Evolutionary conservation across 2,329 filamentous ascomycete genomes (phyloP).

Genomic region (Aspergillus neotritici): DNA sequence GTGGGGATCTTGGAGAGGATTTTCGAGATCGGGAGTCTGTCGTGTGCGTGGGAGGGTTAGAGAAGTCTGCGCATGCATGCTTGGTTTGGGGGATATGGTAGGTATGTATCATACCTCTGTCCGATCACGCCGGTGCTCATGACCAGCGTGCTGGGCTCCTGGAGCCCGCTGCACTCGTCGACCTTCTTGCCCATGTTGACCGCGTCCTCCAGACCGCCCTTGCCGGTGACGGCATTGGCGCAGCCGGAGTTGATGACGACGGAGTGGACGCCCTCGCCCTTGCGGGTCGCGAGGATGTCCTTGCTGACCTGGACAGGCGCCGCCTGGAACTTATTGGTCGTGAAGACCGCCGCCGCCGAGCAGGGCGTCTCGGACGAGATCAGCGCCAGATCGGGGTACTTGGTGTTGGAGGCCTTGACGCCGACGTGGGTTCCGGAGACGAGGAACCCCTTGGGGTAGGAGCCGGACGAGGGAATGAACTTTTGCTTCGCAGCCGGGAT

Average conservation of each 20-base stretch:
- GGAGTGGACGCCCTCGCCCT: conserved; percentile 66
- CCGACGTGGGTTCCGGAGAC: conserved; percentile 85
- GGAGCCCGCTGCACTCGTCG: conserved; percentile 57
- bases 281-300: conserved; percentile 61
- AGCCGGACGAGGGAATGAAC: conserved; percentile 78
- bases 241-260: conserved; percentile 94
- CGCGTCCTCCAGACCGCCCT: conserved; percentile 83
- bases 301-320: conserved; percentile 85
- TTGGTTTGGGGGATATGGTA: neutral
- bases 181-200: conserved; percentile 73
- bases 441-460: conserved; percentile 83
- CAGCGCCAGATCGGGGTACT: conserved; percentile 83
- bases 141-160: conserved; percentile 66
- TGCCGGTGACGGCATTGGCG: conserved; percentile 93
- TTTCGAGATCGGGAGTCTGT: conserved; percentile 78
- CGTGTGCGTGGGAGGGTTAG: neutral
- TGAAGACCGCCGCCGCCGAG: conserved; percentile 86
- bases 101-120: conserved; percentile 56
- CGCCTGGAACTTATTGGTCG: conserved; percentile 96
- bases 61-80: neutral
- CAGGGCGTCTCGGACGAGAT: conserved; percentile 82
- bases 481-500: conserved; percentile 80
- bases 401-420: conserved; percentile 88
- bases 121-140: conserved; percentile 99
- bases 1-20: conserved; percentile 77